Conservation (phyloP, 2,329 filamentous ascomycete species). For the Apiospora arundinis region DNA sequence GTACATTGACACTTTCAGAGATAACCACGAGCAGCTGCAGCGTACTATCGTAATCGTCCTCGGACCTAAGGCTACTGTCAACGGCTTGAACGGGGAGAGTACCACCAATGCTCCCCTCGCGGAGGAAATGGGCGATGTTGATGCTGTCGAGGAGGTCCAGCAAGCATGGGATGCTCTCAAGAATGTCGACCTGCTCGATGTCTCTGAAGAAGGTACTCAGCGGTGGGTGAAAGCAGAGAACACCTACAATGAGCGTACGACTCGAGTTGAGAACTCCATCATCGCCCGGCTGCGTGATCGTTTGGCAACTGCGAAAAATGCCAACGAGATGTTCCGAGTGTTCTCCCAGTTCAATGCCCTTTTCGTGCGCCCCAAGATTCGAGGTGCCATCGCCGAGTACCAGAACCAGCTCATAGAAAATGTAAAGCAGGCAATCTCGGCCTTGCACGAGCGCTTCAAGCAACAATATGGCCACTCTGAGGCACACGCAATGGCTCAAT, state of each 20-base stretch:
- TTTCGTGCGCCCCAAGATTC: conserved; percentile 98
- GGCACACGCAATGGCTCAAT: conserved; percentile 95
- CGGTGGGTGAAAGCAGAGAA: conserved; percentile 94
- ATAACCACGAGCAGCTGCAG: conserved; percentile 97
- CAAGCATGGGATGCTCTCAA: conserved; percentile 94
- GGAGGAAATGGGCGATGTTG: conserved; percentile 95
- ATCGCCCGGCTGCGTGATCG: conserved; percentile 93
- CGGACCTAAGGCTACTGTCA: conserved; percentile 71
- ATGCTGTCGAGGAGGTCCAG: conserved; percentile 94
- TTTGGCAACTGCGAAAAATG: conserved; percentile 92
- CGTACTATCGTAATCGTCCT: conserved; percentile 97
- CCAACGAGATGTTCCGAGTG: conserved; percentile 99
- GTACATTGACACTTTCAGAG: conserved; percentile 93
- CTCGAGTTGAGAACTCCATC: conserved; percentile 97
- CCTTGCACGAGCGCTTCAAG: conserved; percentile 95
- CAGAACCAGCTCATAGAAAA: conserved; percentile 98
- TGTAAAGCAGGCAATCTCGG: conserved; percentile 93
- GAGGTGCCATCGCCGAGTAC: conserved; percentile 96
- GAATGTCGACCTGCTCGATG: conserved; percentile 94
- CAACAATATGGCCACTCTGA: conserved; percentile 98
- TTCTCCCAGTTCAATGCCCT: conserved; percentile 99
- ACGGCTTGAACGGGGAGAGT: conserved; percentile 57
- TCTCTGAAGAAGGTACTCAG: conserved; percentile 86
- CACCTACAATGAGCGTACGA: conserved; percentile 96
- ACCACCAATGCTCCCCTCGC: conserved; percentile 70